These are phyloP conservation scores for Desmodesmus armatus DNA, from an alignment of 139 green algal genomes.

Conservation along the genomic window DNA sequence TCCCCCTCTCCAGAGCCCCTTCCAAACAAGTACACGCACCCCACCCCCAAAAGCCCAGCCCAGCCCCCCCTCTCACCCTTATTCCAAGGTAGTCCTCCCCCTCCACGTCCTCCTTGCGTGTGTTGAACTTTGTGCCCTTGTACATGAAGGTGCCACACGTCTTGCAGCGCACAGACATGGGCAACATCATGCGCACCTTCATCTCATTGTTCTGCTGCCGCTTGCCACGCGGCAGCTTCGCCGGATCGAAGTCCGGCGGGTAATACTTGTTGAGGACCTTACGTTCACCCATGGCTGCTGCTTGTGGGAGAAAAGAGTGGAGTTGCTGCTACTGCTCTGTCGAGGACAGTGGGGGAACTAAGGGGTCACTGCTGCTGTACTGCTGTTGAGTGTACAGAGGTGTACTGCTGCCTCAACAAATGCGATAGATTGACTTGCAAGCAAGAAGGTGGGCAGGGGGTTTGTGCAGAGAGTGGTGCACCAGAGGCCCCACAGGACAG, in stretches of 20 bases:
- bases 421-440: too few species aligned
- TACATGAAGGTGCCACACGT: constrained; percentile 99
- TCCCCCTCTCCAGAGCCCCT: too few species aligned
- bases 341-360: neutral
- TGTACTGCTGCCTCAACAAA: too few species aligned
- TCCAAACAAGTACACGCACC: too few species aligned
- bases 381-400: neutral
- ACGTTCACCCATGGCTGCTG: constrained; percentile 77
- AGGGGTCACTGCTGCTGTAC: neutral
- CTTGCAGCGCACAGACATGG: constrained; percentile 95
- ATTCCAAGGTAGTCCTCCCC: constrained; percentile 97
- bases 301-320: neutral
- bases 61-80: constrained; percentile 77
- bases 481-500: too few species aligned
- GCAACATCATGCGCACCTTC: constrained; percentile 98
- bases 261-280: constrained; percentile 91
- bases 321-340: constrained; percentile 5
- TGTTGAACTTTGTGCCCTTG: constrained; percentile 99
- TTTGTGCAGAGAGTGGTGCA: too few species aligned
- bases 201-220: constrained; percentile 86
- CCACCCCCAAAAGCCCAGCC: too few species aligned
- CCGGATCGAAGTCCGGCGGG: constrained; percentile 92
- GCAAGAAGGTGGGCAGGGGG: too few species aligned
- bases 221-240: constrained; percentile 84
- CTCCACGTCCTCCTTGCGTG: constrained; percentile 92